These are phyloP conservation scores for Cicer arietinum DNA, from an alignment of 306 rosid genomes.

Conservation along the genomic window DNA sequence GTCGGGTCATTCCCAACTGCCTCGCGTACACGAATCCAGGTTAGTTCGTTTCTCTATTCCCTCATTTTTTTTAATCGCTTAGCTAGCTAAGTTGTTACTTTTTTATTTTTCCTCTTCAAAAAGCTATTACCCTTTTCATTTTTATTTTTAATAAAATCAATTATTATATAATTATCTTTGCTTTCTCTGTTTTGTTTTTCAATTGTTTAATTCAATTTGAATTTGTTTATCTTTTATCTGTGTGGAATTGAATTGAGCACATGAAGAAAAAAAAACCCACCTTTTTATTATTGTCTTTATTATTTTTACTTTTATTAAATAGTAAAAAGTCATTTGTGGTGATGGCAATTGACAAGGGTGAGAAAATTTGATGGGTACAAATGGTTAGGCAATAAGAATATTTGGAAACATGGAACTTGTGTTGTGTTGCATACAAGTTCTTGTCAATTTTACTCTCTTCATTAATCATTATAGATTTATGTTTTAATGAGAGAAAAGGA, in stretches of 20 bases:
- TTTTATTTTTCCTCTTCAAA: not conserved
- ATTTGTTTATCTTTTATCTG: constrained; percentile 10
- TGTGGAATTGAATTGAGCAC: constrained; percentile 12
- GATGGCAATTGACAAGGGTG: not conserved
- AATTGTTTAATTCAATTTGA: constrained; percentile 24
- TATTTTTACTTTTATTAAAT: not conserved
- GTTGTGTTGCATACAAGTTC: constrained; percentile 2
- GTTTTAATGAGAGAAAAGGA: not conserved
- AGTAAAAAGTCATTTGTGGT: not conserved
- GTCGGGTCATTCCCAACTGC: constrained; percentile 43
- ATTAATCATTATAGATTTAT: not conserved
- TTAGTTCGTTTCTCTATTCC: constrained; percentile 41
- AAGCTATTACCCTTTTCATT: not conserved
- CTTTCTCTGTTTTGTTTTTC: not conserved
- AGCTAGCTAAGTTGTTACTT: not conserved
- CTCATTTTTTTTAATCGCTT: not conserved
- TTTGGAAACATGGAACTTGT: constrained; percentile 24
- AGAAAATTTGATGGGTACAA: constrained; percentile 25
- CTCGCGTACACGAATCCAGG: constrained; percentile 51
- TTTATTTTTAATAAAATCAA: not conserved
- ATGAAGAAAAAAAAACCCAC: not conserved
- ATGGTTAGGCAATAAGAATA: not conserved
- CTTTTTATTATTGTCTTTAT: not conserved
- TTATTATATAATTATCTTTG: constrained; percentile 5
- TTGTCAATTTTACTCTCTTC: not conserved